A percentile compares a stretch with the other conserved stretches of the same genome.
Evolutionary conservation across 163 green algal species (phyloP).

Genomic region (Prototheca cutis): DNA sequence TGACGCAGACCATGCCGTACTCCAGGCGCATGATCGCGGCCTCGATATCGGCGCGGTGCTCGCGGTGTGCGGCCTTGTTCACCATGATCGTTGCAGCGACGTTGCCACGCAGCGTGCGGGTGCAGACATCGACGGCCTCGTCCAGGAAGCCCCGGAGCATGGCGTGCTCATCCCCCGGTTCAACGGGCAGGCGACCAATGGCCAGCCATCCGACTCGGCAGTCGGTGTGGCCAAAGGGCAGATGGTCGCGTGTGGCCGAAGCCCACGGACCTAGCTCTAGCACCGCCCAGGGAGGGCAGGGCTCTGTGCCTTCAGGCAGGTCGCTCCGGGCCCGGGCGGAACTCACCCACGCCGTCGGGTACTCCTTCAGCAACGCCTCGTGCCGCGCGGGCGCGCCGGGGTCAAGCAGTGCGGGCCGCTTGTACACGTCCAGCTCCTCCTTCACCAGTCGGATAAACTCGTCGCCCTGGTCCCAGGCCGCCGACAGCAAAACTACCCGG

Average conservation of each 20-base stretch:
- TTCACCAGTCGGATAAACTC: conserved; percentile 9
- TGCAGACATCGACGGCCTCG: not conserved
- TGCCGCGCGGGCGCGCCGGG: conserved; percentile 9
- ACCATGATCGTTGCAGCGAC: not conserved
- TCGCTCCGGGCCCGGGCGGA: not conserved
- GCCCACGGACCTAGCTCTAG: no score
- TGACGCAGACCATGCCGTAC: not conserved
- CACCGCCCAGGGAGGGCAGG: conserved; percentile 7
- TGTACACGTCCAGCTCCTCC: conserved; percentile 8
- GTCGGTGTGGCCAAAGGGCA: no score
- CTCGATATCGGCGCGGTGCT: not conserved
- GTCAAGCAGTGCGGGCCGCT: conserved; percentile 6
- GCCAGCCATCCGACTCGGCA: no score
- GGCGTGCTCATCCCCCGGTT: no score
- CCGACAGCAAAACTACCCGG: conserved; percentile 11
- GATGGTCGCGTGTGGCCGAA: no score
- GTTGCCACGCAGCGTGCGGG: no score
- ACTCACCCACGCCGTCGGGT: not conserved
- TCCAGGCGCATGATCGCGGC: not conserved
- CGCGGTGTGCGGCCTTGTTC: not conserved
- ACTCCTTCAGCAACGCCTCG: conserved; percentile 6
- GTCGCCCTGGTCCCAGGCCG: conserved; percentile 9
- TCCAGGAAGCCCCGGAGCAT: not conserved
- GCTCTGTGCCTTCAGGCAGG: not conserved
- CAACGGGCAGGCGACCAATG: no score